Evolutionary conservation across 208 protist species (phyloP), one percentile per base, ranked within the genome.

Genomic region (Phytomonas sp.): DNA sequence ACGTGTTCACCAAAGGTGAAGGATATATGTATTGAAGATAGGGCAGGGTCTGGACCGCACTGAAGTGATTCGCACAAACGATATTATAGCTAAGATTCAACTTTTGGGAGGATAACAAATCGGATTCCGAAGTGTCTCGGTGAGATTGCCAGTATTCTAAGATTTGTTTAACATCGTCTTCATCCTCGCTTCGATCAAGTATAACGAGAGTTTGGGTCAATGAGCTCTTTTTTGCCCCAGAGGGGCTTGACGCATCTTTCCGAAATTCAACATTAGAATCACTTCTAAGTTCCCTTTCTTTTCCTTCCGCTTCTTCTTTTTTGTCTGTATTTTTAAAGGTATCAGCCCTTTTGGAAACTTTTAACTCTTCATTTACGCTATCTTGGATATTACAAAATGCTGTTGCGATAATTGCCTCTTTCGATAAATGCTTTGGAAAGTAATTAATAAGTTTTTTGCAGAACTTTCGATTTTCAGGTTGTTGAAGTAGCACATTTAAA

Each of bases 71-170:
- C 19, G 42, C 42, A 14, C 7, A 52, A 2, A 52, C 42, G 42
- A 52, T 52, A 52, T 52, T 52, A 52, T 23, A 52, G 12, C 2
- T 52, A 52, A 4, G 2, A 16, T 52, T 52, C 42, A 29, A 40
- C 60, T 29, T 64, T 64, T 4, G 60, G 10, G 31, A 64, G 7
- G 60, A 49, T 29, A 45, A 49, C 31, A 45, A n/a, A 36, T 32
- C 32, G 60, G 29, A 32, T 63, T 14, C 60, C 2, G 12, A 16
- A 23, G 3, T 36, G 31, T 2, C 60, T 63, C 6, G 60, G 19
- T 36, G 6, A 23, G 32, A 37, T 33, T 70, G 52, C 61, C 70
- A 64, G 67, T 68, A 73, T 29, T 68, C 61, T 12, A 73, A 36
- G 16, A 67, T 33, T 10, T 69, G 70, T 30, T 59, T 31, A 37